phyloP scores from a whole-genome alignment of 2,329 filamentous ascomycete genomes.

The Endocalyx cinctus region DNA sequence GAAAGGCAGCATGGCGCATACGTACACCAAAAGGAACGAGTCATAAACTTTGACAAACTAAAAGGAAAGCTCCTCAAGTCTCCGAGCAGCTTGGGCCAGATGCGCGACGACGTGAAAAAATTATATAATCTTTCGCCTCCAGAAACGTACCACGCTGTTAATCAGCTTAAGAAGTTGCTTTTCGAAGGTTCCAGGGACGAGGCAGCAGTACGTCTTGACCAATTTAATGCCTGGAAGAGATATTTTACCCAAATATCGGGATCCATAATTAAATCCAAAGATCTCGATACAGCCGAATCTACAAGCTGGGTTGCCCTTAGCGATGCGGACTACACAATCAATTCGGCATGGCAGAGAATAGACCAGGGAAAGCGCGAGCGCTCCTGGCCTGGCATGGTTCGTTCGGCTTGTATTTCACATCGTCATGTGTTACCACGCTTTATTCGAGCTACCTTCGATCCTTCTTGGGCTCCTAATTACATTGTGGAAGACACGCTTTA shows the following conservation, averaged over 20 bases:
- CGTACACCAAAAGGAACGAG: no score
- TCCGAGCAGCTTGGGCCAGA: conserved; percentile 7
- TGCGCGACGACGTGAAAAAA: conserved; percentile 12
- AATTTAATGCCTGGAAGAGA: conserved; percentile 23
- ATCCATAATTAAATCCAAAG: not conserved
- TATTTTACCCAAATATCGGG: conserved; percentile 10
- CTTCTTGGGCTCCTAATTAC: conserved; percentile 24
- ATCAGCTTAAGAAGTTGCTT: conserved; percentile 22
- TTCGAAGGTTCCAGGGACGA: conserved; percentile 4
- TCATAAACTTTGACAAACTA: conserved; percentile 10
- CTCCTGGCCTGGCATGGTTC: conserved; percentile 22
- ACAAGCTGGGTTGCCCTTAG: conserved; percentile 1
- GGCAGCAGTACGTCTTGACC: conserved; percentile 16
- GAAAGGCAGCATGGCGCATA: no score
- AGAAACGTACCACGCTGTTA: conserved; percentile 19
- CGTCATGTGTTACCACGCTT: conserved; percentile 14
- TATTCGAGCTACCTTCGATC: conserved; percentile 20
- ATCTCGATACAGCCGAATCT: not conserved
- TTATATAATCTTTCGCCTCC: conserved; percentile 15
- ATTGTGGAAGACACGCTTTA: conserved; percentile 25
- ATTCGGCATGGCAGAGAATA: conserved; percentile 19
- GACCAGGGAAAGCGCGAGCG: conserved; percentile 13
- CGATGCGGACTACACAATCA: conserved; percentile 12
- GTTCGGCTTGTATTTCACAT: conserved; percentile 15
- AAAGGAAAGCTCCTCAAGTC: conserved; percentile 18